Percentiles rank a stretch among this genome's conserved stretches.
Evolutionary conservation across 2,329 filamentous ascomycete species (phyloP).

Genomic region (Ceratocystis lukuohia): DNA sequence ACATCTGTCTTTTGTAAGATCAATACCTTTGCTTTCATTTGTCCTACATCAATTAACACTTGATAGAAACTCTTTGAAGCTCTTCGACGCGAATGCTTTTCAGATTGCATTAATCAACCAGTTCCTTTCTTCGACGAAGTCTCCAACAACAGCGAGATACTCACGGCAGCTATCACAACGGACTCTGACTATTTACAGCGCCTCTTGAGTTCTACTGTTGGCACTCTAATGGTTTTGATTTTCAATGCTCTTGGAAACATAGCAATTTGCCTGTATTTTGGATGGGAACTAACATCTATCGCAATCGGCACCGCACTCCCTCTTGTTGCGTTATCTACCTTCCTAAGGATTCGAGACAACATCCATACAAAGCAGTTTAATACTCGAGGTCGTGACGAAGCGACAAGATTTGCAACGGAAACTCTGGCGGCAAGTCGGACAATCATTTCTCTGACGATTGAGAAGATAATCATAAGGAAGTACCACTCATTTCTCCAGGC

Average conservation of each 20-base stretch:
- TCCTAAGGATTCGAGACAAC: constrained; percentile 34
- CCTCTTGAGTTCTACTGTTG: constrained; percentile 26
- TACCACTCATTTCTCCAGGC: constrained; percentile 14
- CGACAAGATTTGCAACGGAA: constrained; percentile 16
- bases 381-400: constrained; percentile 11
- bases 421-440: constrained; percentile 17
- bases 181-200: constrained; percentile 27
- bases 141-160: constrained; percentile 24
- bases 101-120: constrained; percentile 25
- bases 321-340: constrained; percentile 29
- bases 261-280: constrained; percentile 25
- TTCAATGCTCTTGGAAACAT: constrained; percentile 26
- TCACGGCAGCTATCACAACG: constrained; percentile 24
- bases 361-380: constrained; percentile 14
- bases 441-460: constrained; percentile 24
- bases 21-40: not conserved
- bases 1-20: constrained; percentile 20
- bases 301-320: constrained; percentile 29
- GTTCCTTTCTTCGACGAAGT: constrained; percentile 26
- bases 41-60: not conserved
- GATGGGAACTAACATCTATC: constrained; percentile 30
- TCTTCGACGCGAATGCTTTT: constrained; percentile 25
- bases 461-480: constrained; percentile 22
- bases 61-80: constrained; percentile 19
- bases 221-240: constrained; percentile 24